phyloP scores from a whole-genome alignment of 345 rosid species.

The Clausena lansium region DNA sequence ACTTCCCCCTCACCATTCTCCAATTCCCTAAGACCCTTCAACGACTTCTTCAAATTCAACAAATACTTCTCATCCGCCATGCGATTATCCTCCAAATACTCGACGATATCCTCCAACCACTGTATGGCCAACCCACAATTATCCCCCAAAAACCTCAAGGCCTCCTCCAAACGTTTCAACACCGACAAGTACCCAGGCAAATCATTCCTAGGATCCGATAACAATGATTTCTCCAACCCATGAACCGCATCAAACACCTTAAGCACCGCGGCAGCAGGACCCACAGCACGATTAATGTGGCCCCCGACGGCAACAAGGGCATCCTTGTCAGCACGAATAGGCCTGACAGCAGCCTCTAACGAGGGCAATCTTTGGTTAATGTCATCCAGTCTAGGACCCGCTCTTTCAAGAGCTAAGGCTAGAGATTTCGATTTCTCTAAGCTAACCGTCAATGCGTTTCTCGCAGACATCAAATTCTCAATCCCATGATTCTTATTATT shows the following conservation, averaged over 20 bases:
- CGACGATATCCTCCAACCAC: slow-evolving; percentile 98
- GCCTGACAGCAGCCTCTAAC: slow-evolving; percentile 81
- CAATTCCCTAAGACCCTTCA: slow-evolving; percentile 64
- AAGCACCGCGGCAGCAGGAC: slow-evolving; percentile 97
- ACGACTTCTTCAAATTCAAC: slow-evolving; percentile 58
- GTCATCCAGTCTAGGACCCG: slow-evolving; percentile 79
- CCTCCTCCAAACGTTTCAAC: slow-evolving; percentile 90
- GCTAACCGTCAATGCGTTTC: slow-evolving; percentile 60
- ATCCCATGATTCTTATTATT: slow-evolving; percentile 21
- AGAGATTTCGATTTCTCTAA: slow-evolving; percentile 81
- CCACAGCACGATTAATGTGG: slow-evolving; percentile 95
- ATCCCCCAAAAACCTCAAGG: slow-evolving; percentile 81
- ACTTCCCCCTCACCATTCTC: slow-evolving; percentile 38
- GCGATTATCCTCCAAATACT: slow-evolving; percentile 81
- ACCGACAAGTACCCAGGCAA: slow-evolving; percentile 81
- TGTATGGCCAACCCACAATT: slow-evolving; percentile 95
- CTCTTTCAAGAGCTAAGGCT: slow-evolving; percentile 50
- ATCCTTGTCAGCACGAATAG: slow-evolving; percentile 87
- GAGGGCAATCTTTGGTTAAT: slow-evolving; percentile 73
- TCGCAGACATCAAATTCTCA: slow-evolving; percentile 61
- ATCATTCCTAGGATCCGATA: slow-evolving; percentile 83
- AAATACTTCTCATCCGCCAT: slow-evolving; percentile 81
- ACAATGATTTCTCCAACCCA: slow-evolving; percentile 83
- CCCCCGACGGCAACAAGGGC: slow-evolving; percentile 86
- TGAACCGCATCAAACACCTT: slow-evolving; percentile 98